Evolutionary conservation across 148 eudicot genomes (phyloP).

Genomic region (Camellia granthamiana): DNA sequence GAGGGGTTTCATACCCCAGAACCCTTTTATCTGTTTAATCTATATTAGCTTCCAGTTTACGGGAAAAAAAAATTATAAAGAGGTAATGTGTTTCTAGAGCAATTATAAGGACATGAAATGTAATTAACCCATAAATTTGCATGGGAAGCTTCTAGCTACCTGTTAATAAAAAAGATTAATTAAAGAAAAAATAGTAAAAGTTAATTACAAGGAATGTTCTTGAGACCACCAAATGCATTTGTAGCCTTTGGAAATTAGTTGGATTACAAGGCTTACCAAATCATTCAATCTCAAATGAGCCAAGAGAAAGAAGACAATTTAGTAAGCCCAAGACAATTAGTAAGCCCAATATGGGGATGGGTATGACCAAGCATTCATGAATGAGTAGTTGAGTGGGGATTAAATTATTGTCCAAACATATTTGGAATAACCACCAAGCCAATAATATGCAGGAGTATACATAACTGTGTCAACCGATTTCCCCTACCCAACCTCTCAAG

Average conservation of each 20-base stretch:
- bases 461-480: slow-evolving; percentile 6
- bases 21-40: too few relatives aligned
- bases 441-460: not conserved
- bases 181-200: not conserved
- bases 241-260: not conserved
- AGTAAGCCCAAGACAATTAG: not conserved
- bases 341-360: not conserved
- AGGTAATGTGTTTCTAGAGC: too few relatives aligned
- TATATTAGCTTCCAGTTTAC: too few relatives aligned
- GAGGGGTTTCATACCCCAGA: too few relatives aligned
- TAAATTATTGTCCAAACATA: not conserved
- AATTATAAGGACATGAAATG: too few relatives aligned
- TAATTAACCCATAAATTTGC: too few relatives aligned
- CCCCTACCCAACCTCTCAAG: slow-evolving; percentile 10
- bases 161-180: too few relatives aligned
- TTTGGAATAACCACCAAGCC: not conserved
- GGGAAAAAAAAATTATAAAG: too few relatives aligned
- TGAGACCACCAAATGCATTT: not conserved
- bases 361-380: slow-evolving; percentile 1
- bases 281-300: slow-evolving; percentile 15
- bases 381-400: slow-evolving; percentile 9
- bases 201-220: not conserved
- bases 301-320: slow-evolving; percentile 8
- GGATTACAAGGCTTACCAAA: slow-evolving; percentile 7
- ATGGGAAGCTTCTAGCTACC: too few relatives aligned